Evolutionary conservation across 345 rosid genomes (phyloP), one percentile per base, ranked within the genome.

Genomic region (Aquilaria sinensis): DNA sequence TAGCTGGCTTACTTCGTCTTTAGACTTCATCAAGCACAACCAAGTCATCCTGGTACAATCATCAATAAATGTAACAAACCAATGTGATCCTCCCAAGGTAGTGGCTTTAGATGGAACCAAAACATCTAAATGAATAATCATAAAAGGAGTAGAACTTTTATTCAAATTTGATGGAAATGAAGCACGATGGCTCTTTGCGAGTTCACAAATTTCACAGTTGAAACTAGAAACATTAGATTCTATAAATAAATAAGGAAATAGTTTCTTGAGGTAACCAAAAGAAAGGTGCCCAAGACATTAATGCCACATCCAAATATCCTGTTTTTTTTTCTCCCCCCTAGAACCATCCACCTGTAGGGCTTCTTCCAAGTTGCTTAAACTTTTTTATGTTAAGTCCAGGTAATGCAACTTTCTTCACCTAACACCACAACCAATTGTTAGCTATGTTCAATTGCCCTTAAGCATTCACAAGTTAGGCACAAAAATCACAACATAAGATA

Each of bases 401-500:
- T 23, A 23, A 23, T 23, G 1, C 23, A 23, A 23, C 23, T 23
- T 23, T 23, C 23, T 23, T 23, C 23, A 23, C 23, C 23, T 23
- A 23, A 53, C 48, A 63, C 31, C 50, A 63, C 7, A 63, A 15
- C 66, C 66, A 63, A 63, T 63, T 14, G 31, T 62, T 2, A 31
- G 31, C 46, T 9, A 66, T 1, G 23, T 23, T 23, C 23, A 23
- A 23, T 23, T 58, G 23, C 58, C 57, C 50, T 66, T 49, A 50
- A 66, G 58, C 2, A 66, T 50, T 48, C 29, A 66, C 49, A 32
- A 56, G 11, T 47, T 10, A 57, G 49, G 23, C 23, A 23, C 23
- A 23, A 23, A 23, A 23, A 23, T 23, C 23, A 23, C 23, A 23
- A 23, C 23, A 23, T 23, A 23, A 23, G 23, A 23, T 23, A 23